Percentiles rank a stretch among this genome's conserved stretches.
phyloP scores from a whole-genome alignment of 306 rosid species.

The Medicago ruthenica region DNA sequence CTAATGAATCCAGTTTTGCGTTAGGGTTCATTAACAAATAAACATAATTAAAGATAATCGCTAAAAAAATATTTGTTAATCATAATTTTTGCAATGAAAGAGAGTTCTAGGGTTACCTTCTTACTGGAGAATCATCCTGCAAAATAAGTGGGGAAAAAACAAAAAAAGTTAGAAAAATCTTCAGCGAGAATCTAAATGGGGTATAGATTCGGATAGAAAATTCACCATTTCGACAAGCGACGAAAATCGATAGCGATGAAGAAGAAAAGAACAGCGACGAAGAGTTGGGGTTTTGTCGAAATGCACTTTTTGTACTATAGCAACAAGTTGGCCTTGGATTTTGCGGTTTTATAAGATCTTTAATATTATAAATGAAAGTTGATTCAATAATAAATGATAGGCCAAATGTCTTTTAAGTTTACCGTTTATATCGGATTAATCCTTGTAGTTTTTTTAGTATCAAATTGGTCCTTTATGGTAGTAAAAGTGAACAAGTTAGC shows the following conservation, averaged over 20 bases:
- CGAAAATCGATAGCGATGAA: conserved; percentile 29
- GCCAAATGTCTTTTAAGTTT: too few species aligned
- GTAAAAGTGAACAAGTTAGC: too few species aligned
- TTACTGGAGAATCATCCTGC: conserved; percentile 86
- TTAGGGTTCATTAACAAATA: neutral
- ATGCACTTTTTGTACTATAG: neutral
- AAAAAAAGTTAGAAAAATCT: conserved; percentile 21
- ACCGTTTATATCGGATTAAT: too few species aligned
- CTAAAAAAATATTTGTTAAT: neutral
- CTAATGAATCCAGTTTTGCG: neutral
- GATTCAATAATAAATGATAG: too few species aligned
- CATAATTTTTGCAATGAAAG: neutral
- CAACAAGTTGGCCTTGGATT: neutral
- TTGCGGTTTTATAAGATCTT: too few species aligned
- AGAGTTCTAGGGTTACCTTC: conserved; percentile 57
- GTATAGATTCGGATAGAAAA: conserved; percentile 12
- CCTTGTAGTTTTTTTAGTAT: too few species aligned
- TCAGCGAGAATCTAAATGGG: neutral
- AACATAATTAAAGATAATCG: conserved; percentile 10
- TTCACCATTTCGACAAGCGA: conserved; percentile 53
- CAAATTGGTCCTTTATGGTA: too few species aligned
- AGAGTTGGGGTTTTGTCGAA: conserved; percentile 49
- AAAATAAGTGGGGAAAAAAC: conserved; percentile 5
- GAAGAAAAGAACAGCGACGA: conserved; percentile 11
- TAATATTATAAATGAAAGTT: too few species aligned